Base-by-base conservation (phyloP, 2,329 filamentous ascomycete species). In the Cladosporium sp. region DNA sequence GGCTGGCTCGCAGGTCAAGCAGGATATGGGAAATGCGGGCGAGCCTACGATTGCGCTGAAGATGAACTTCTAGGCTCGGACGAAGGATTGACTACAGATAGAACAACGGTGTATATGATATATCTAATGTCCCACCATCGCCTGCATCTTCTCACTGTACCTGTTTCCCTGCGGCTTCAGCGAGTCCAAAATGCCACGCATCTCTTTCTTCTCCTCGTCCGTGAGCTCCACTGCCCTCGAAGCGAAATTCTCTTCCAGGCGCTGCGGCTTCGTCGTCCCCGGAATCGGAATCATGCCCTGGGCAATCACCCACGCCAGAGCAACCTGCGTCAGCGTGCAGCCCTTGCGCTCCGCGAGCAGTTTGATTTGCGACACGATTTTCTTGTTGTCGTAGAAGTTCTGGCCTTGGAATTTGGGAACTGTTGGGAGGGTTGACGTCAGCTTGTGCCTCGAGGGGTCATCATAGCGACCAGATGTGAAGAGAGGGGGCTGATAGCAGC, bases 41-140 rank as follows among this genome's bases (percentile, higher is more conserved):
- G 81, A 83, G 78, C 95, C 95, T 14, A 95, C 83, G 69, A 99
- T 99, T 83, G 92, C 92, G 63, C 79, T 99, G 75, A 95, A 96
- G 84, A 96, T 98, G 91, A 85, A 97, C 78, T 98, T 99, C 37
- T 63, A 53, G 46, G 28, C 18, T 57, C 21, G n/a, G 16, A 53
- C 11, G 26, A 46, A 4, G n/a, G 8, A 3, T 21, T 46, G 8
- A 12, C 40, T 46, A 44, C 37, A 44, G 5, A 44, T 44, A 44
- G 1, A 44, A 7, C 1, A 26, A 44, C 37, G 6, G n/a, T 44
- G 37, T 21, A 6, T 8, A 18, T 18, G 4, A n/a, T 18, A n/a
- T 1, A 46, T 59, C 37, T 59, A 66, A 35, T 66, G 60, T 8
- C 65, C 65, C 12, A 66, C 65, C 65, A 66, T 66, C 16, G 65